These are phyloP conservation scores for Leishmania tropica DNA, from an alignment of 208 protist genomes.

Conservation along the genomic window DNA sequence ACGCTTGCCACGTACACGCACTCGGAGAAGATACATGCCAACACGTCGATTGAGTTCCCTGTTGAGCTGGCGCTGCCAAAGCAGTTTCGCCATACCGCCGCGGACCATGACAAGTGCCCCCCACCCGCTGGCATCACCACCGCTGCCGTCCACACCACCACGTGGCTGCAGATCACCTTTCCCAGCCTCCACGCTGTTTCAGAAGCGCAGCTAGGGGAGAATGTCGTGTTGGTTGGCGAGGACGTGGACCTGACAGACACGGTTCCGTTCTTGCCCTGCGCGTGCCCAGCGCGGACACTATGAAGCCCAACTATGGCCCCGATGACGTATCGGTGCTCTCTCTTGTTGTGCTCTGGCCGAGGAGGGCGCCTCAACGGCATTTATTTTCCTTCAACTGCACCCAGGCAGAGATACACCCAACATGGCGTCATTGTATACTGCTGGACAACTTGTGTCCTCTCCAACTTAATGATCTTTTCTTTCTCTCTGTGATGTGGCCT, in stretches of 20 bases:
- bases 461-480: conserved; percentile 3
- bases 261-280: conserved; percentile 34
- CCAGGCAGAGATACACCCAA: not conserved
- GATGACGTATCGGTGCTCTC: not conserved
- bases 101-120: conserved; percentile 5
- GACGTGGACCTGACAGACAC: conserved; percentile 36
- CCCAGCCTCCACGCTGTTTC: conserved; percentile 27
- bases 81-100: conserved; percentile 18
- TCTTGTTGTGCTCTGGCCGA: not conserved
- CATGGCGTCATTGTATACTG: conserved; percentile 6
- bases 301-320: not conserved
- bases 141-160: conserved; percentile 12
- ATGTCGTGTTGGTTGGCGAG: conserved; percentile 38
- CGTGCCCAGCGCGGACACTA: conserved; percentile 1
- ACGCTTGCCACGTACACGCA: conserved; percentile 9
- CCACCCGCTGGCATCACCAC: conserved; percentile 11
- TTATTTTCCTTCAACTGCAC: not conserved
- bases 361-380: not conserved
- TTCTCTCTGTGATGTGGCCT: not conserved
- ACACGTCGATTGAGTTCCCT: conserved; percentile 11
- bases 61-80: conserved; percentile 17
- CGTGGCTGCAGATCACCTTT: conserved; percentile 37
- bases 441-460: conserved; percentile 1
- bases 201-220: conserved; percentile 16
- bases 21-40: conserved; percentile 12